phyloP scores from a whole-genome alignment of 192 early-diverging fungal genomes.

The Coemansia interrupta region DNA sequence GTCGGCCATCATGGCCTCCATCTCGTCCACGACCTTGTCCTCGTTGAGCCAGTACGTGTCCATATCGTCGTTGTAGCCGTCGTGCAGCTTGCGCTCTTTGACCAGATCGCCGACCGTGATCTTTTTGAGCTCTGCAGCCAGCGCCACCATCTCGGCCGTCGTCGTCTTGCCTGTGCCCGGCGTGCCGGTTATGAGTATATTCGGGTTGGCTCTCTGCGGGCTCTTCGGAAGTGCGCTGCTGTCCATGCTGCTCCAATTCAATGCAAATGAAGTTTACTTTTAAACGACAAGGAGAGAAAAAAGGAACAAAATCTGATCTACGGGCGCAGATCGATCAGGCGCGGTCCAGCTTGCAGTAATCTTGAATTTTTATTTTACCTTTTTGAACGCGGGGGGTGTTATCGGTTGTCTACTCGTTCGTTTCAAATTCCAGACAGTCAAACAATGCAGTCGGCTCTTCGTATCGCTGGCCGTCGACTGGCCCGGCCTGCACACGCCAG shows the following conservation, averaged over 20 bases:
- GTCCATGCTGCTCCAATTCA: constrained; percentile 9
- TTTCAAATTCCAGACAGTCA: background rate
- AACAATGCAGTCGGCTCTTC: constrained; percentile 22
- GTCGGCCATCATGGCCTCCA: constrained; percentile 73
- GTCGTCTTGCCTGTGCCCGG: constrained; percentile 85
- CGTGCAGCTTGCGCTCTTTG: constrained; percentile 81
- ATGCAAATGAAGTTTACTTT: too few species aligned
- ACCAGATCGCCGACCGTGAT: constrained; percentile 85
- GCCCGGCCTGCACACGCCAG: constrained; percentile 8
- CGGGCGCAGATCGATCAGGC: too few species aligned
- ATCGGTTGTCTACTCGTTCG: background rate
- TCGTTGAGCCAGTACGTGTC: constrained; percentile 88
- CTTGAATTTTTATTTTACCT: background rate
- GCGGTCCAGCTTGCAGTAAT: background rate
- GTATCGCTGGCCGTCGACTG: constrained; percentile 26
- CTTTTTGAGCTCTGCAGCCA: constrained; percentile 69
- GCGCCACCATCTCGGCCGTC: constrained; percentile 70
- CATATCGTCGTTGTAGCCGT: constrained; percentile 82
- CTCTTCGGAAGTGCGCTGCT: constrained; percentile 21
- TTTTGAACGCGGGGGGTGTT: too few species aligned
- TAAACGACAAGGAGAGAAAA: too few species aligned
- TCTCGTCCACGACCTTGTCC: constrained; percentile 90
- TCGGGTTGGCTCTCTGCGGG: constrained; percentile 55
- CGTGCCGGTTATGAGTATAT: constrained; percentile 81
- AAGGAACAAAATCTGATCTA: background rate